A percentile compares a stretch with the other conserved stretches of the same genome.
phyloP scores from a whole-genome alignment of 2,329 filamentous ascomycete genomes.

The Colletotrichum sp. region DNA sequence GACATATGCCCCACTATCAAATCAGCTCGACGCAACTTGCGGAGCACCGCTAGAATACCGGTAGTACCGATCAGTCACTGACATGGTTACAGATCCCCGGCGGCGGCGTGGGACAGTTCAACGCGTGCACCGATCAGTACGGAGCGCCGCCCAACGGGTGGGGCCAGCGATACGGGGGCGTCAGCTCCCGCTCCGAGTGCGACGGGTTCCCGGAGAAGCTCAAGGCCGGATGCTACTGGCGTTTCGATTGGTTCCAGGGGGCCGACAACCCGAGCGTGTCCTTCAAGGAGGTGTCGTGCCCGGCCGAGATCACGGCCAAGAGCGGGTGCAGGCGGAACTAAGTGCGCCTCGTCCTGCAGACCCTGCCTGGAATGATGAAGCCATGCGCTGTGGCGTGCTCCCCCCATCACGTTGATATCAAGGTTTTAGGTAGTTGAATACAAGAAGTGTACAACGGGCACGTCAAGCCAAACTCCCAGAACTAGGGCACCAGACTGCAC shows the following conservation, averaged over 20 bases:
- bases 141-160: constrained; percentile 52
- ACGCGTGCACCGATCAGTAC: constrained; percentile 46
- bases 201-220: constrained; percentile 56
- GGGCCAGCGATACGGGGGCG: constrained; percentile 65
- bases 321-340: constrained; percentile 37
- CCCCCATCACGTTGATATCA: neutral
- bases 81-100: constrained; percentile 46
- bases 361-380: neutral
- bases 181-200: constrained; percentile 56
- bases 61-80: neutral
- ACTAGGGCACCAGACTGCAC: neutral
- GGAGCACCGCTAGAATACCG: neutral
- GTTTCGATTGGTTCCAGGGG: constrained; percentile 67
- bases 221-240: constrained; percentile 65
- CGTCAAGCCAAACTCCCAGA: neutral
- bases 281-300: constrained; percentile 63
- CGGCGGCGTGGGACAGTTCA: constrained; percentile 58
- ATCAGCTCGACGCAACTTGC: neutral
- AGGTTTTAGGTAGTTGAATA: neutral
- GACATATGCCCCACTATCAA: neutral
- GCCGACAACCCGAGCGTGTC: constrained; percentile 62
- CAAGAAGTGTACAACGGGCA: neutral
- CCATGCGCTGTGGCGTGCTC: neutral
- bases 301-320: constrained; percentile 48
- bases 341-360: neutral